These are phyloP conservation scores for Xylaria sp. DNA, from an alignment of 2,329 filamentous ascomycete genomes.

Conservation along the genomic window DNA sequence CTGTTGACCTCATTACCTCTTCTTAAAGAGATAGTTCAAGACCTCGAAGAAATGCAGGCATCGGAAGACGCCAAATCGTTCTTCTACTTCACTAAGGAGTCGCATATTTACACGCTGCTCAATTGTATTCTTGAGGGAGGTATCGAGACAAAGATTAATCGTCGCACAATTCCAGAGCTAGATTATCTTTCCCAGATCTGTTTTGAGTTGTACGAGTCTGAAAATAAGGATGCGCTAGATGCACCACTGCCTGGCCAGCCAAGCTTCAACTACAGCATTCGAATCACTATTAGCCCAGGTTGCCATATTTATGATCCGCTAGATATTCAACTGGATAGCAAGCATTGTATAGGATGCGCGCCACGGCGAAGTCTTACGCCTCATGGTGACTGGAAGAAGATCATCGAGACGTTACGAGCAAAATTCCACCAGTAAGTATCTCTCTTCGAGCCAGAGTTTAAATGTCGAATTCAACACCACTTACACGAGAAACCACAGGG, in stretches of 20 bases:
- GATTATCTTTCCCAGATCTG: constrained; percentile 98
- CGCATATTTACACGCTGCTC: constrained; percentile 96
- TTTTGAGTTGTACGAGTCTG: constrained; percentile 97
- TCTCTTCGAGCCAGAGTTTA: constrained; percentile 4
- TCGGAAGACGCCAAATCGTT: constrained; percentile 94
- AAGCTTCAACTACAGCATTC: constrained; percentile 92
- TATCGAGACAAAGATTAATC: constrained; percentile 94
- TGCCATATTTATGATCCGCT: constrained; percentile 97
- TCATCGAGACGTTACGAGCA: constrained; percentile 93
- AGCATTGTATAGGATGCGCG: constrained; percentile 94
- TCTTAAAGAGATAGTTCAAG: constrained; percentile 95
- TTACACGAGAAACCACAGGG: constrained; percentile 53
- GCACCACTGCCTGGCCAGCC: constrained; percentile 66
- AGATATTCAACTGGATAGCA: constrained; percentile 94
- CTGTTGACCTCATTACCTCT: constrained; percentile 92
- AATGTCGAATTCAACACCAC: constrained; percentile 16
- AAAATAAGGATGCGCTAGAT: constrained; percentile 69
- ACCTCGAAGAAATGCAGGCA: constrained; percentile 96
- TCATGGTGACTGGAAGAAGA: constrained; percentile 94
- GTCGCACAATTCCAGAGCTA: constrained; percentile 93
- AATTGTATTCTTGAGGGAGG: constrained; percentile 98
- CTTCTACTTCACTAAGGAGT: constrained; percentile 99
- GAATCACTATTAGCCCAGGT: constrained; percentile 93
- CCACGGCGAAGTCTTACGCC: constrained; percentile 89
- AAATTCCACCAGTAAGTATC: constrained; percentile 89